Conservation (phyloP, 345 rosid species). For the Anacardium occidentale region DNA sequence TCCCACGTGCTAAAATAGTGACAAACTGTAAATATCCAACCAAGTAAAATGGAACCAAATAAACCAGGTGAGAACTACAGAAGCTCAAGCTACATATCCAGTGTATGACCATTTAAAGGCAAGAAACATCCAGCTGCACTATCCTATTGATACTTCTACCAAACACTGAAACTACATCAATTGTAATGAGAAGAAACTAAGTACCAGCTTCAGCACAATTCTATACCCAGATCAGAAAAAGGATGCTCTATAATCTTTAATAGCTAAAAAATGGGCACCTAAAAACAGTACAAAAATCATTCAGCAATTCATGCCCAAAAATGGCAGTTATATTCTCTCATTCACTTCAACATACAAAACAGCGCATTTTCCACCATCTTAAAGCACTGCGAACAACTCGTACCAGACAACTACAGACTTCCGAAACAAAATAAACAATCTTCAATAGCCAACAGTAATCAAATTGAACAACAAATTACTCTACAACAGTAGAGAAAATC, state of each 20-base stretch:
- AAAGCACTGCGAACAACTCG: background rate
- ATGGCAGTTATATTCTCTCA: background rate
- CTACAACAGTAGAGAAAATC: background rate
- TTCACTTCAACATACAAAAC: background rate
- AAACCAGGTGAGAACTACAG: background rate
- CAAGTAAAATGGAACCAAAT: background rate
- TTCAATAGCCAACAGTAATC: background rate
- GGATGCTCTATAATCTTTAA: background rate
- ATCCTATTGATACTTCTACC: background rate
- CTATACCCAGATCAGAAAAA: background rate
- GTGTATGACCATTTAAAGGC: background rate
- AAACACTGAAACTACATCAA: background rate
- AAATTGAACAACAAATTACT: slow-evolving; percentile 8
- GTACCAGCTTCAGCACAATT: background rate
- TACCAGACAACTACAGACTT: background rate
- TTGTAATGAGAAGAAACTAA: background rate
- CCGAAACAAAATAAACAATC: background rate
- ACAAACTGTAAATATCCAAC: background rate
- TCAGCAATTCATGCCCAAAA: background rate
- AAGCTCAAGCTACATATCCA: background rate
- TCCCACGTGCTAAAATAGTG: background rate
- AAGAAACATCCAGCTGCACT: background rate
- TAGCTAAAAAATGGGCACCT: background rate
- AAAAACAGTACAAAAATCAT: too few species aligned
- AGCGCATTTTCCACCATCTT: background rate